Evolutionary conservation across 1,284 basidiomycete genomes (phyloP), one percentile per base, ranked within the genome.

Genomic region (Trichosporon coremiiforme): DNA sequence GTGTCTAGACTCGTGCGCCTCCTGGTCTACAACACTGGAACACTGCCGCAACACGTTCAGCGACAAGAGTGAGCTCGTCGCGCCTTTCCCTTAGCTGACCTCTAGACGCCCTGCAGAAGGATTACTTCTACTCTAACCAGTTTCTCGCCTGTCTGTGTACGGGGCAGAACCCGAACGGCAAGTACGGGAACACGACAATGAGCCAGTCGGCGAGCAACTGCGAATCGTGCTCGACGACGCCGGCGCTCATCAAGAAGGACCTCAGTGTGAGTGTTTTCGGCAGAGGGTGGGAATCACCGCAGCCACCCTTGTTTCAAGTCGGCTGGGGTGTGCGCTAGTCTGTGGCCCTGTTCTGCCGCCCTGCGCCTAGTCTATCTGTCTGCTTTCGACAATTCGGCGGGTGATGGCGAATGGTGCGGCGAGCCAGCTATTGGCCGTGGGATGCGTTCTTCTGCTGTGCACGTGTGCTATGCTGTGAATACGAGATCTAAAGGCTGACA

Each of bases 91-190:
- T n/a, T 0, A 31, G 57, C 57, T 60, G 31, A 60, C 57, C 17
- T 13, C 31, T 13, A 60, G 57, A 60, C 17, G 57, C 57, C 12
- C 57, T 60, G 57, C 57, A 60, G 17, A 33, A 60, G 17, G 31
- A 60, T 29, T 65, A 70, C 62, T 72, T 73, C 29, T 76, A 74
- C 64, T 75, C 76, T 36, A 79, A 80, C 66, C 65, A 72, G 13
- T 81, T 80, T 67, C 66, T 81, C 9, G 67, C 41, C 6, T 82
- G 80, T 50, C 70, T 80, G 4, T 82, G 80, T 62, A 29, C 17
- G 1, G 79, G 79, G 15, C 57, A 60, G 9, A 71, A 74, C 55
- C 15, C 31, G 25, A 35, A 53, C n/a, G 67, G 65, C 17, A 68
- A 66, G 35, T 64, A 75, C 9, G 78, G 77, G 8, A 75, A 76